Percentiles rank a stretch among this genome's conserved stretches.
These are phyloP conservation scores for Aureobasidium sp. DNA, from an alignment of 2,329 filamentous ascomycete species.

Conservation along the genomic window DNA sequence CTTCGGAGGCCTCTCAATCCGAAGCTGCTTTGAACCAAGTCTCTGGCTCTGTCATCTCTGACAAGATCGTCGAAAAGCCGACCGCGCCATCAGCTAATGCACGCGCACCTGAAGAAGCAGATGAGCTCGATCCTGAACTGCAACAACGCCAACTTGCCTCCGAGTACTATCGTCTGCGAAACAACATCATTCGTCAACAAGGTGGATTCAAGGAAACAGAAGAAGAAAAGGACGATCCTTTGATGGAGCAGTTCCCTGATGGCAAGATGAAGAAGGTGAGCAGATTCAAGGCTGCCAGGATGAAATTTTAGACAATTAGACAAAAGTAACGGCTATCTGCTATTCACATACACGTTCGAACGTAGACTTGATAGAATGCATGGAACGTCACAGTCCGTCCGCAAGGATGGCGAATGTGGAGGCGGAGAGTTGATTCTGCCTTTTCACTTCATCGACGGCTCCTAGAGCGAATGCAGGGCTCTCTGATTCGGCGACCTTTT, in stretches of 20 bases:
- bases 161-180: slow-evolving; percentile 77
- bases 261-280: slow-evolving; percentile 33
- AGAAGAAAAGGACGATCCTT: slow-evolving; percentile 55
- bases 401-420: slow-evolving; percentile 7
- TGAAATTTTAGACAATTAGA: slow-evolving; percentile 19
- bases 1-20: neutral
- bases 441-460: slow-evolving; percentile 14
- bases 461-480: slow-evolving; percentile 19
- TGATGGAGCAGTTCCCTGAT: slow-evolving; percentile 38
- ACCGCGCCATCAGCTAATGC: slow-evolving; percentile 21
- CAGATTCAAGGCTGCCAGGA: slow-evolving; percentile 31
- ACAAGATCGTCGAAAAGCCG: slow-evolving; percentile 49
- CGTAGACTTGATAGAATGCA: neutral
- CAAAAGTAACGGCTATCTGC: neutral
- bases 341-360: neutral
- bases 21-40: neutral
- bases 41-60: slow-evolving; percentile 44
- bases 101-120: slow-evolving; percentile 32
- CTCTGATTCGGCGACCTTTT: slow-evolving; percentile 18
- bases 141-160: slow-evolving; percentile 70
- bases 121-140: slow-evolving; percentile 59
- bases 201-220: slow-evolving; percentile 68
- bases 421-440: slow-evolving; percentile 10
- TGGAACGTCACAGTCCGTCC: slow-evolving; percentile 7
- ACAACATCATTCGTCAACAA: slow-evolving; percentile 72